Conservation (phyloP, 305 asterid genomes). For the Fraxinus paxiana region DNA sequence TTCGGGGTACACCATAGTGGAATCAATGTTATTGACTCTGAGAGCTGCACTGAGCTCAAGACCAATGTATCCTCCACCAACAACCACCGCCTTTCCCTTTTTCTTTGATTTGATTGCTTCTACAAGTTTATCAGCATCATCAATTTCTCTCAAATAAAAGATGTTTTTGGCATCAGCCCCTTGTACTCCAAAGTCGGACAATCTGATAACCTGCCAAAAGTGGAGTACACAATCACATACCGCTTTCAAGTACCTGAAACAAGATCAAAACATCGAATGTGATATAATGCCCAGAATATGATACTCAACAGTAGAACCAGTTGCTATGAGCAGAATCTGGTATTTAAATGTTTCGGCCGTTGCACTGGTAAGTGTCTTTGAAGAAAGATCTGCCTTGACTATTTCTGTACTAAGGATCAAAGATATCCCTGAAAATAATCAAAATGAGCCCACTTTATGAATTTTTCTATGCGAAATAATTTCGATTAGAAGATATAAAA, state of each 20-base stretch:
- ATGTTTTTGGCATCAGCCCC: slow-evolving; percentile 94
- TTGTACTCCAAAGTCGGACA: slow-evolving; percentile 79
- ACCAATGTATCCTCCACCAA: slow-evolving; percentile 98
- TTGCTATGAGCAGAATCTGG: slow-evolving; percentile 62
- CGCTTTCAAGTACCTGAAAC: not conserved
- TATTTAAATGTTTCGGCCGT: slow-evolving; percentile 66
- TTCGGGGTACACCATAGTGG: slow-evolving; percentile 97
- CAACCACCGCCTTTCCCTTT: slow-evolving; percentile 77
- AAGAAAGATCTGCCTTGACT: slow-evolving; percentile 78
- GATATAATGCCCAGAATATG: slow-evolving; percentile 1
- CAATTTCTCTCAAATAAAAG: slow-evolving; percentile 83
- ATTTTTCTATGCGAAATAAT: not conserved
- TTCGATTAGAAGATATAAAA: not conserved
- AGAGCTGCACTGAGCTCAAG: slow-evolving; percentile 95
- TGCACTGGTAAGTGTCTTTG: slow-evolving; percentile 72
- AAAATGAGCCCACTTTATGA: slow-evolving; percentile 25
- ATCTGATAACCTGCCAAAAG: slow-evolving; percentile 55
- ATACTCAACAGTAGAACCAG: slow-evolving; percentile 79
- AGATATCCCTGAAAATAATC: slow-evolving; percentile 60
- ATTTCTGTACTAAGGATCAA: slow-evolving; percentile 84
- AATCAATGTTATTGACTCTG: slow-evolving; percentile 65
- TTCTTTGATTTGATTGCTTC: slow-evolving; percentile 81
- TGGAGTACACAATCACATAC: slow-evolving; percentile 16
- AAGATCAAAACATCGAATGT: not conserved
- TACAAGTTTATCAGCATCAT: slow-evolving; percentile 89